Base-by-base conservation (phyloP, 352 stramenopile species). In the Globisporangium parvum region DNA sequence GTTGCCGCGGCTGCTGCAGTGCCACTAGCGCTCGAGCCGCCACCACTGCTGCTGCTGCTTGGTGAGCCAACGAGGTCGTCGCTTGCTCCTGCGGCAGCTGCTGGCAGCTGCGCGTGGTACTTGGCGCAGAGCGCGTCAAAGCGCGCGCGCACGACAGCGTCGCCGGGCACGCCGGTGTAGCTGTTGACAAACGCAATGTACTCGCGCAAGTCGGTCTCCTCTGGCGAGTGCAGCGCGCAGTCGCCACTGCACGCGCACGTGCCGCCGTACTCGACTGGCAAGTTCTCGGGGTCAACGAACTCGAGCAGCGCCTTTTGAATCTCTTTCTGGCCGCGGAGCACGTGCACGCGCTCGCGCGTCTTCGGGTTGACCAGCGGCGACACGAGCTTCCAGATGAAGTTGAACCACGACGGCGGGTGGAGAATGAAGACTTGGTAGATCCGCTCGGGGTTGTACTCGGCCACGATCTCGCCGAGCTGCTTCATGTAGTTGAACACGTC, bases 381-480 rank as follows among this genome's bases (percentile, higher is more conserved):
- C 18, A 85, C 75, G 12, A 91, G 54, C 56, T 88, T 88, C 80
- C 80, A 91, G 47, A 91, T 88, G 28, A 91, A 70, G 53, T 84
- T 86, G 50, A 91, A 91, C 80, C 80, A 91, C 11, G 66, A 59
- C 24, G 80, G 80, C 12, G 76, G 76, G 56, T 91, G 88, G 46
- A 91, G 51, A 62, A 91, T 80, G 51, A 91, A 86, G 10, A 88
- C 61, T 31, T 89, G 76, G 54, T 76, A 85, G 4, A 87, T 72
- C 18, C 80, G 76, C 60, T 91, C 80, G 3, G 80, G 78, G 59
- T 91, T 87, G 71, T 91, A 87, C 45, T 77, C 69, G 42, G 71
- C 80, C n/a, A 80, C 62, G 42, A 75, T 73, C 45, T 80, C 65
- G 18, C 76, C 78, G 48, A 80, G 69, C 33, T 79, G 75, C 55